A percentile compares a stretch with the other conserved stretches of the same genome.
Evolutionary conservation across 495 filamentous ascomycete species (phyloP).

Genomic region (Daldinia concentrica): DNA sequence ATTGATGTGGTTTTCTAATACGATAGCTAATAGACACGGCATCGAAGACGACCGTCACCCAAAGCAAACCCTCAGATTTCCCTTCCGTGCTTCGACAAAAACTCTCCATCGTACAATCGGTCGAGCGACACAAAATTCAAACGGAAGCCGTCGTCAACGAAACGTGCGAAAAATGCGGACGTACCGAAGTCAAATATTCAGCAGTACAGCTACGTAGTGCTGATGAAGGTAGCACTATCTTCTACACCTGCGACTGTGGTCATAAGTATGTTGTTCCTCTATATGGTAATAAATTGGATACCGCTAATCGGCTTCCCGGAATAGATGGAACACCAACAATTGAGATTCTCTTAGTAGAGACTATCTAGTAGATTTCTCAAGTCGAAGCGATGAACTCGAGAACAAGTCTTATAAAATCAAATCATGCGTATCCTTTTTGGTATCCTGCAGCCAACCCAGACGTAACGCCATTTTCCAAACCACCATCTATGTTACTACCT

Average conservation of each 20-base stretch:
- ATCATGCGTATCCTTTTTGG: conserved; percentile 35
- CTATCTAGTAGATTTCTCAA: conserved; percentile 13
- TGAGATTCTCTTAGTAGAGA: conserved; percentile 46
- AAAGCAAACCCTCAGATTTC: conserved; percentile 84
- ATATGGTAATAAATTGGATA: neutral
- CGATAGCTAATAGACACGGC: conserved; percentile 70
- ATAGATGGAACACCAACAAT: conserved; percentile 71
- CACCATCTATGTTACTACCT: conserved; percentile 45
- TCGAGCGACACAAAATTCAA: conserved; percentile 80
- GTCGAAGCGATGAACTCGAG: conserved; percentile 4
- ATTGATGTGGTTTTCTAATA: conserved; percentile 18
- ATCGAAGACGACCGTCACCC: conserved; percentile 81
- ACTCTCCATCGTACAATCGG: conserved; percentile 82
- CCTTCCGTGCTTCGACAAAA: conserved; percentile 87
- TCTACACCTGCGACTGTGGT: conserved; percentile 87
- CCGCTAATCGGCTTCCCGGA: conserved; percentile 45
- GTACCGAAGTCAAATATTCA: conserved; percentile 83
- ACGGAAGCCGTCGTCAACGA: conserved; percentile 74
- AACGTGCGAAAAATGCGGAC: conserved; percentile 82
- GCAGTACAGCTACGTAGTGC: conserved; percentile 89
- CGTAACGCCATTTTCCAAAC: conserved; percentile 41
- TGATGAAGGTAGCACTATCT: conserved; percentile 92
- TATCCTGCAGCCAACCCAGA: conserved; percentile 33
- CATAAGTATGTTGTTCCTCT: conserved; percentile 69
- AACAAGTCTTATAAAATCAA: conserved; percentile 24